These are phyloP conservation scores for Carex sylvatica DNA, from an alignment of 202 grass and related monocot genomes.

Conservation along the genomic window DNA sequence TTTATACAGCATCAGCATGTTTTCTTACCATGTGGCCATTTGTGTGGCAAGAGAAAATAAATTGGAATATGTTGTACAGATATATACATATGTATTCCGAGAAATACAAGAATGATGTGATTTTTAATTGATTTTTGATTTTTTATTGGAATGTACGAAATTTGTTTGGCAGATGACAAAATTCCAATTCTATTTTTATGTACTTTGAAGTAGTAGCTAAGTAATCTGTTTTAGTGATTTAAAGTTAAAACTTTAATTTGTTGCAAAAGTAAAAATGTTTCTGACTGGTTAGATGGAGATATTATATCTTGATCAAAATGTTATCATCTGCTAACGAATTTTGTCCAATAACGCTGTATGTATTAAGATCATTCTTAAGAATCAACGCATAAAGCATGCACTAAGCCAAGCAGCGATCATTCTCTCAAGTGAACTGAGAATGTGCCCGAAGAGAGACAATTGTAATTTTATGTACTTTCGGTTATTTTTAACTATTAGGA, in stretches of 20 bases:
- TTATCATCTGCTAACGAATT: not conserved
- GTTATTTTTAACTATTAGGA: not conserved
- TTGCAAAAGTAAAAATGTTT: not conserved
- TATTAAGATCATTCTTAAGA: not conserved
- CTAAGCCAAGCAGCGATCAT: no score
- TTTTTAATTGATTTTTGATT: constrained; percentile 7
- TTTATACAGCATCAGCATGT: constrained; percentile 31
- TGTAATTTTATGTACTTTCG: not conserved
- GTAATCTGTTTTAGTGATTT: not conserved
- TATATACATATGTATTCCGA: constrained; percentile 44
- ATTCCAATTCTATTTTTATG: not conserved
- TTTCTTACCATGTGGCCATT: constrained; percentile 37
- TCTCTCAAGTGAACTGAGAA: no score
- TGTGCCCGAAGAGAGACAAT: not conserved
- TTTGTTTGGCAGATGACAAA: not conserved
- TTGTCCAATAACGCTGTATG: not conserved
- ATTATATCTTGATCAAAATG: not conserved
- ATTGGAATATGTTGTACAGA: constrained; percentile 78
- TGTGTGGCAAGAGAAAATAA: constrained; percentile 76
- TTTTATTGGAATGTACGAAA: not conserved
- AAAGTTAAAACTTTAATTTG: not conserved
- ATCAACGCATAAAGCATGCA: not conserved
- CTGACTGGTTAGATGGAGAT: not conserved
- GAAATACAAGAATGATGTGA: constrained; percentile 14
- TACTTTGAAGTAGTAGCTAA: not conserved